These are phyloP conservation scores for Botryobasidium botryosum DNA, from an alignment of 768 basidiomycete genomes.

Conservation along the genomic window DNA sequence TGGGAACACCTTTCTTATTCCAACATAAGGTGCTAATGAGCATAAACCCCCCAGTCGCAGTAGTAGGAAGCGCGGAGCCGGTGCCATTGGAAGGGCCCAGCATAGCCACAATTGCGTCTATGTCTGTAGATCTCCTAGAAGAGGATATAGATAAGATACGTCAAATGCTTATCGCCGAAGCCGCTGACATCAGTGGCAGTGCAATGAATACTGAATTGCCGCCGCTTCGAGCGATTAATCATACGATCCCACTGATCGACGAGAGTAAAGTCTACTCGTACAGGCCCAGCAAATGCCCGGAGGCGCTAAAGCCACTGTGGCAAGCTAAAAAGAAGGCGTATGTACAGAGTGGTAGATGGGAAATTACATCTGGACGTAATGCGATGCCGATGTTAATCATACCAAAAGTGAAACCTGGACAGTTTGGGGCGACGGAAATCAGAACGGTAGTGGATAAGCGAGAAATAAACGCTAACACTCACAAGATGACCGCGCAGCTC, in stretches of 20 bases:
- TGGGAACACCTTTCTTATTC: conserved; percentile 24
- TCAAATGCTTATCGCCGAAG: background rate
- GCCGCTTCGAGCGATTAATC: background rate
- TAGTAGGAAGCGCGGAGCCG: background rate
- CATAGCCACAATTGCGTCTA: background rate
- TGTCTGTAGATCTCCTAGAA: background rate
- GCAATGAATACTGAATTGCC: conserved; percentile 8
- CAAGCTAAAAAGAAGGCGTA: conserved; percentile 16
- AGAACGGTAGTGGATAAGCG: conserved; percentile 6
- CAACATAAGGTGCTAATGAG: conserved; percentile 14
- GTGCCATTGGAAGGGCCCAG: background rate
- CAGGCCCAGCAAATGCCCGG: background rate
- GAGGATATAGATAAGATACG: background rate
- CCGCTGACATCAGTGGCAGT: conserved; percentile 2
- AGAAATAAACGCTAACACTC: conserved; percentile 6
- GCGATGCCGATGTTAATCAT: conserved; percentile 9
- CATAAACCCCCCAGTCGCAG: conserved; percentile 4
- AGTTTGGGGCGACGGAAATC: background rate
- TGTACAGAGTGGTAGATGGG: conserved; percentile 9
- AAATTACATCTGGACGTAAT: background rate
- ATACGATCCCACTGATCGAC: background rate
- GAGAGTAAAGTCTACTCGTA: background rate
- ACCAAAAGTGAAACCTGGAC: background rate
- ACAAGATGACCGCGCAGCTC: conserved; percentile 2
- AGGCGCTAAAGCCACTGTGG: conserved; percentile 8